Evolutionary conservation across 352 stramenopile genomes (phyloP).

Genomic region (Globisporangium recalcitrans): DNA sequence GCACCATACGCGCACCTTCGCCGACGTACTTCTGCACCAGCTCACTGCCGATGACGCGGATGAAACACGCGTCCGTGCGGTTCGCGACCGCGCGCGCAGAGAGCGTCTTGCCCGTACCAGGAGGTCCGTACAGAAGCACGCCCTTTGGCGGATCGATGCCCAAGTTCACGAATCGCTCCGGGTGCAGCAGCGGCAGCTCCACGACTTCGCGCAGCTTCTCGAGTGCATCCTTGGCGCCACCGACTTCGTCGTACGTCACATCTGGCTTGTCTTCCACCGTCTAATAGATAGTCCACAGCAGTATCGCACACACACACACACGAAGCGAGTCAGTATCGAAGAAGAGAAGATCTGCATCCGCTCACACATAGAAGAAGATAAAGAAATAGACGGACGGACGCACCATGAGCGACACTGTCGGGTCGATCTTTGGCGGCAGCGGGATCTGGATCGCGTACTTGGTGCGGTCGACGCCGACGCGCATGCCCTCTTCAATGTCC

Average conservation of each 20-base stretch:
- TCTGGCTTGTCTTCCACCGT: constrained; percentile 99
- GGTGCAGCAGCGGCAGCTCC: constrained; percentile 97
- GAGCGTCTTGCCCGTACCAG: constrained; percentile 97
- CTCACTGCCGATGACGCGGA: constrained; percentile 98
- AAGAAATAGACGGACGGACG: too few relatives aligned
- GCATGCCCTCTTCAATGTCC: constrained; percentile 99
- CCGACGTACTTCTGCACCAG: constrained; percentile 99
- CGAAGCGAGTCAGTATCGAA: constrained; percentile 2
- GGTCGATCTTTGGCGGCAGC: constrained; percentile 98
- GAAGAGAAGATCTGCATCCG: too few relatives aligned
- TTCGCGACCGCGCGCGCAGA: constrained; percentile 97
- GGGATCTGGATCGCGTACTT: constrained; percentile 98
- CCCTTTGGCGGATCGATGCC: constrained; percentile 99
- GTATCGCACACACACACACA: neutral
- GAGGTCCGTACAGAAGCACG: constrained; percentile 96
- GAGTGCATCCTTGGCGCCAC: constrained; percentile 96
- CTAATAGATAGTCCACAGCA: constrained; percentile 53
- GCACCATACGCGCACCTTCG: constrained; percentile 98
- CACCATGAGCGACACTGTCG: constrained; percentile 90
- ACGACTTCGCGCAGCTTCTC: constrained; percentile 99
- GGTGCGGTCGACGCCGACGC: constrained; percentile 96
- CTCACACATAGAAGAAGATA: too few relatives aligned
- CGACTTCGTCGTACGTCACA: constrained; percentile 99
- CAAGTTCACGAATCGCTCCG: constrained; percentile 97
- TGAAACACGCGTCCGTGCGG: constrained; percentile 98